Percentiles rank a stretch among this genome's conserved stretches.
Evolutionary conservation across 768 basidiomycete genomes (phyloP).

Genomic region (Lactifluus volemus): DNA sequence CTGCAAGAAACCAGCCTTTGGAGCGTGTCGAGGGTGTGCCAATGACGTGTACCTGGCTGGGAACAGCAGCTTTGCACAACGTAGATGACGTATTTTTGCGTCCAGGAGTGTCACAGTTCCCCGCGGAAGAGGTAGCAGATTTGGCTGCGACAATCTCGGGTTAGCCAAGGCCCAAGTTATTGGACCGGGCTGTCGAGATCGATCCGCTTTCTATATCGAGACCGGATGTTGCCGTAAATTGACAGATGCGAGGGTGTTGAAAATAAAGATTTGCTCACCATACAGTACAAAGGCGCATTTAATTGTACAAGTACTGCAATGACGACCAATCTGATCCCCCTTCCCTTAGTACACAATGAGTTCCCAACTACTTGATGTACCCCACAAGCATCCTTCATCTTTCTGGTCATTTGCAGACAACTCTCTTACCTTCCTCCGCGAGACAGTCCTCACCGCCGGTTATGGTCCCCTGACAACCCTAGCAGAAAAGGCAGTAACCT

Average conservation of each 20-base stretch:
- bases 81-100: conserved; percentile 1
- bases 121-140: background rate
- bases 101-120: conserved; percentile 1
- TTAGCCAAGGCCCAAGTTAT: too few relatives aligned
- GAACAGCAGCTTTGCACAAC: background rate
- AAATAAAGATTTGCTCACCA: too few relatives aligned
- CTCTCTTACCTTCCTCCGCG: background rate
- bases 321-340: too few relatives aligned
- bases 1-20: background rate
- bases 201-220: background rate
- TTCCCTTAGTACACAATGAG: background rate
- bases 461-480: conserved; percentile 4
- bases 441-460: background rate
- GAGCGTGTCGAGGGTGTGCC: too few relatives aligned
- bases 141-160: background rate
- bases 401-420: conserved; percentile 8
- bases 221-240: background rate
- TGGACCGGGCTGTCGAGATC: too few relatives aligned
- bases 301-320: too few relatives aligned
- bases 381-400: conserved; percentile 6
- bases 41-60: background rate
- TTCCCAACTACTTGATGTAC: background rate
- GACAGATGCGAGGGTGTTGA: too few relatives aligned
- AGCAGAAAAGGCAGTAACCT: conserved; percentile 2
- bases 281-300: too few relatives aligned